A percentile compares a stretch with the other conserved stretches of the same genome.
Evolutionary conservation across 2,329 filamentous ascomycete genomes (phyloP).

Genomic region (Fusarium albidum): DNA sequence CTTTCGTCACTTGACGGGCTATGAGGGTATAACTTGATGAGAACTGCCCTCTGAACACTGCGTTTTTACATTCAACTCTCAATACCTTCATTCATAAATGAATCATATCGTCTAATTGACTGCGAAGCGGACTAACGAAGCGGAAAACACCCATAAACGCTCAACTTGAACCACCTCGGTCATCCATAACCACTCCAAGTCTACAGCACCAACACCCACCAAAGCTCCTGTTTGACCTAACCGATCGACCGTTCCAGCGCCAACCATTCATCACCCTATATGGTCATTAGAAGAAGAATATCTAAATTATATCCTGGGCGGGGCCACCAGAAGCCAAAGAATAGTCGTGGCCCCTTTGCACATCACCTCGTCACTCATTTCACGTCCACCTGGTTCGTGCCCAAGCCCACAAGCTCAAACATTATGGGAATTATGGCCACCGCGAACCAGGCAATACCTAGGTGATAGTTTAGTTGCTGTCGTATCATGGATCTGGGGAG

Average conservation of each 20-base stretch:
- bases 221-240: slow-evolving; percentile 7
- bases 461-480: slow-evolving; percentile 7
- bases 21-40: not conserved
- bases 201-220: slow-evolving; percentile 13
- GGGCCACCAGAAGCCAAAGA: slow-evolving; percentile 11
- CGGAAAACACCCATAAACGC: not conserved
- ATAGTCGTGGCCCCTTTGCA: slow-evolving; percentile 6
- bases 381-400: slow-evolving; percentile 49
- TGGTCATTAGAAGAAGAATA: slow-evolving; percentile 31
- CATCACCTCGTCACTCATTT: slow-evolving; percentile 33
- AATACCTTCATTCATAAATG: not conserved
- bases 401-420: slow-evolving; percentile 69
- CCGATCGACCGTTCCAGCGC: slow-evolving; percentile 27
- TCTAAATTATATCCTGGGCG: slow-evolving; percentile 31
- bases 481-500: not conserved
- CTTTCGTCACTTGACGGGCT: not conserved
- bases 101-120: not conserved
- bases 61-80: not conserved
- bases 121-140: not conserved
- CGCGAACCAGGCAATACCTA: slow-evolving; percentile 84
- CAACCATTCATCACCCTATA: slow-evolving; percentile 32
- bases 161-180: not conserved
- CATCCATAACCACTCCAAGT: slow-evolving; percentile 14
- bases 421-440: slow-evolving; percentile 77
- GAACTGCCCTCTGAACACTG: not conserved